Conservation (phyloP, 768 basidiomycete species). For the Suillus paluster region DNA sequence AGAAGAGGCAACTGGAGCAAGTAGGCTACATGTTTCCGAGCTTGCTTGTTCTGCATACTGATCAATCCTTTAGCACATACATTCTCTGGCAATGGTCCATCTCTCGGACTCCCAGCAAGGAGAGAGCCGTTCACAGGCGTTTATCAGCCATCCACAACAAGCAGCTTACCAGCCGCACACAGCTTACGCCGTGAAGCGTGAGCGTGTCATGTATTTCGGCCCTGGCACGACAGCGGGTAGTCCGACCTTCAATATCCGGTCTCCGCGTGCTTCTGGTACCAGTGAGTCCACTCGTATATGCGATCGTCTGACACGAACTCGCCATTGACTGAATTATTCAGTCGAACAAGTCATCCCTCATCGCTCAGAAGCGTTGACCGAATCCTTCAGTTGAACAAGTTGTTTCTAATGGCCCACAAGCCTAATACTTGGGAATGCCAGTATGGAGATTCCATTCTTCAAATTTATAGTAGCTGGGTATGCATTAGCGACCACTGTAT, state of each 20-base stretch:
- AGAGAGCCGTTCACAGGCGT: not conserved
- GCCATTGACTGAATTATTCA: not conserved
- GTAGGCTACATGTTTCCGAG: too few species aligned
- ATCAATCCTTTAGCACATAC: not conserved
- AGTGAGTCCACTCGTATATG: not conserved
- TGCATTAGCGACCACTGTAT: too few species aligned
- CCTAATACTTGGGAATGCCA: not conserved
- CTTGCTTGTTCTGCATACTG: not conserved
- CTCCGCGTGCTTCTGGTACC: not conserved
- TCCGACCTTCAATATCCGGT: not conserved
- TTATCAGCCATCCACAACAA: not conserved
- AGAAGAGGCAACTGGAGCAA: not conserved
- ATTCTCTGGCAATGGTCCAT: too few species aligned
- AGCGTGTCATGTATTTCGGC: not conserved
- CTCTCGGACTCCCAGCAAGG: not conserved
- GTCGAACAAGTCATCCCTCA: slow-evolving; percentile 31
- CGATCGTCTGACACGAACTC: not conserved
- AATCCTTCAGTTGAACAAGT: not conserved
- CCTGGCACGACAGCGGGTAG: not conserved
- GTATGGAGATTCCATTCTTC: too few species aligned
- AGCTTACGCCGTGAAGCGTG: not conserved
- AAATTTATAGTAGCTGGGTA: too few species aligned
- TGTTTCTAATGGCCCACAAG: not conserved
- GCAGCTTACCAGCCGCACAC: not conserved
- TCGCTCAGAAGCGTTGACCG: slow-evolving; percentile 47